A percentile compares a stretch with the other conserved stretches of the same genome.
phyloP scores from a whole-genome alignment of 208 protist species.

The Tritrichomonas foetus region DNA sequence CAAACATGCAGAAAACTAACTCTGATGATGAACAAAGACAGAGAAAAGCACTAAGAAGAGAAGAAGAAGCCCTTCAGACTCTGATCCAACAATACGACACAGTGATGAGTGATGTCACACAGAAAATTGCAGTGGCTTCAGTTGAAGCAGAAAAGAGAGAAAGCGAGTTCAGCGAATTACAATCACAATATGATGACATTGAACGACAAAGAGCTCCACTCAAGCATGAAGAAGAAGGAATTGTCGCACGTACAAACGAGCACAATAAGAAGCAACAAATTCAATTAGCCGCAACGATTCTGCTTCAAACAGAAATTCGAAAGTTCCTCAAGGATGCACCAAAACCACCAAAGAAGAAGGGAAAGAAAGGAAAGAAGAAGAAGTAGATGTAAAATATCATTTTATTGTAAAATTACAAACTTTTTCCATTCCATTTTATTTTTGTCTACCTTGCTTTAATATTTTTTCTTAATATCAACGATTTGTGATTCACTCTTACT shows the following conservation, averaged over 20 bases:
- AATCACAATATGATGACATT: neutral
- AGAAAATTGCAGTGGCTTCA: neutral
- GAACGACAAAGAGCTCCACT: neutral
- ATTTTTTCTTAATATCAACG: too few relatives aligned
- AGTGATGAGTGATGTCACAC: neutral
- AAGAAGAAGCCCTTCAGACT: conserved; percentile 26
- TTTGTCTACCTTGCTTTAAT: too few relatives aligned
- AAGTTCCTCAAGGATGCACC: neutral
- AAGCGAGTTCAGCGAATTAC: neutral
- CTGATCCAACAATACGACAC: neutral
- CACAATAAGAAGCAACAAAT: neutral
- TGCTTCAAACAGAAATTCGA: neutral
- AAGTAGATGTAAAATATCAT: too few relatives aligned
- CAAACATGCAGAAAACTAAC: neutral
- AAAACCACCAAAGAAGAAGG: conserved; percentile 1
- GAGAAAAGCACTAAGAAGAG: neutral
- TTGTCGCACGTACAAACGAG: neutral
- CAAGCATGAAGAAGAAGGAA: neutral
- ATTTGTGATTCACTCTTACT: too few relatives aligned
- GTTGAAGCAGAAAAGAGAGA: neutral
- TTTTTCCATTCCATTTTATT: too few relatives aligned
- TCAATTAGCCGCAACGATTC: neutral
- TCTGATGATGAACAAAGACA: conserved; percentile 29
- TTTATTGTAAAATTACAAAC: too few relatives aligned
- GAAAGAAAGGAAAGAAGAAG: too few relatives aligned